These are phyloP conservation scores for Wickerhamomyces silvicola DNA, from an alignment of 805 yeast species.

Conservation along the genomic window DNA sequence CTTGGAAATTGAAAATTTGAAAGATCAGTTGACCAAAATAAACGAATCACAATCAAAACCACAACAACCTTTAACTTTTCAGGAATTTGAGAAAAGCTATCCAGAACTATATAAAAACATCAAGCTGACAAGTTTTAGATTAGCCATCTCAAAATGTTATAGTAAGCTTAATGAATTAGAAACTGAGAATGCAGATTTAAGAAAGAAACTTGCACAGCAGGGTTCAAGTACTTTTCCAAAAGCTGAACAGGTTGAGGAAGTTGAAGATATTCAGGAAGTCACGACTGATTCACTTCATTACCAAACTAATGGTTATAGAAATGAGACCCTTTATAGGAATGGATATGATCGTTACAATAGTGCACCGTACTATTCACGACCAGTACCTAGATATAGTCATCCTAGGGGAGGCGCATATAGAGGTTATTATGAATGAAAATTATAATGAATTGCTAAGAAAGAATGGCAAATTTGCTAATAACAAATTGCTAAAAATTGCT, in stretches of 20 bases:
- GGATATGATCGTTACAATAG: too few species aligned
- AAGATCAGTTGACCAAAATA: neutral
- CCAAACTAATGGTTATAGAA: too few species aligned
- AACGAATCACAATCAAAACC: neutral
- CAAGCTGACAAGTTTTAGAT: constrained; percentile 4
- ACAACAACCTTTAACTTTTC: constrained; percentile 2
- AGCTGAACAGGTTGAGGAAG: neutral
- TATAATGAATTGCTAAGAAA: too few species aligned
- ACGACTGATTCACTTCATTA: too few species aligned
- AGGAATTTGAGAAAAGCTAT: constrained; percentile 5
- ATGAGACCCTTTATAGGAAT: too few species aligned
- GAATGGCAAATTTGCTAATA: too few species aligned
- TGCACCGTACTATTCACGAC: too few species aligned
- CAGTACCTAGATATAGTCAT: too few species aligned
- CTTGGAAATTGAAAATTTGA: constrained; percentile 3
- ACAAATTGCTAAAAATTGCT: too few species aligned
- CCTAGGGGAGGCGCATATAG: too few species aligned
- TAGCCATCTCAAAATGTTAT: constrained; percentile 4
- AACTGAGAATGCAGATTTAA: constrained; percentile 1
- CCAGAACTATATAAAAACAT: constrained; percentile 5
- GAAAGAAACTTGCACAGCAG: neutral
- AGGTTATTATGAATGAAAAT: too few species aligned
- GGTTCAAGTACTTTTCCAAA: neutral
- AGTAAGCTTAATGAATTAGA: constrained; percentile 5
- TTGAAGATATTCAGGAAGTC: neutral